These are phyloP conservation scores for Yamadazyma spencermartinsiae DNA, from an alignment of 1,139 yeast species.

Conservation along the genomic window DNA sequence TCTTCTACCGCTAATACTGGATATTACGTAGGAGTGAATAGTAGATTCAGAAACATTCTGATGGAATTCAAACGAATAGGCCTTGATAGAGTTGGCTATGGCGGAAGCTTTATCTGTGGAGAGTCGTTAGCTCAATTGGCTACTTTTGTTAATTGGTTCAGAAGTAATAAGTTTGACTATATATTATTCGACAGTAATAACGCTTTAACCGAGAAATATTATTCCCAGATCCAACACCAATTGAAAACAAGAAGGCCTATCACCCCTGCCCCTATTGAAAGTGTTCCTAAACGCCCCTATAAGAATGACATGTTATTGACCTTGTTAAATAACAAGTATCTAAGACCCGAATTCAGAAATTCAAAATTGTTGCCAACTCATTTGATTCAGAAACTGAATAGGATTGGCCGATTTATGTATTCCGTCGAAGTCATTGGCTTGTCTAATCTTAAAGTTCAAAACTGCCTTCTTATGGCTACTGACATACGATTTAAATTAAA, in stretches of 20 bases:
- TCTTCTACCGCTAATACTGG: neutral
- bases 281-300: neutral
- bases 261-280: neutral
- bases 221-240: neutral
- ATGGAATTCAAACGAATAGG: conserved; percentile 4
- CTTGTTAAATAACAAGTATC: conserved; percentile 5
- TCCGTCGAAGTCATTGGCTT: conserved; percentile 14
- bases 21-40: conserved; percentile 5
- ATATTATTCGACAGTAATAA: conserved; percentile 12
- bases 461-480: conserved; percentile 18
- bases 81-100: neutral
- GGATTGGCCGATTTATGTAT: conserved; percentile 24
- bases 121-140: conserved; percentile 1
- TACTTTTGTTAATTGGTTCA: conserved; percentile 23
- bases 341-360: conserved; percentile 13
- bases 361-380: conserved; percentile 19
- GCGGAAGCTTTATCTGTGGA: neutral
- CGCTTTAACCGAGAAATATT: conserved; percentile 1
- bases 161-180: conserved; percentile 21
- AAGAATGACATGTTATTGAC: neutral
- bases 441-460: conserved; percentile 7
- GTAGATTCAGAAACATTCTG: conserved; percentile 6
- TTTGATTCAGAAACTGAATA: conserved; percentile 9
- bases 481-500: conserved; percentile 18
- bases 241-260: neutral